Evolutionary conservation across 2,329 filamentous ascomycete genomes (phyloP), one percentile per base, ranked within the genome.

Genomic region (Trichoderma koningiopsis): DNA sequence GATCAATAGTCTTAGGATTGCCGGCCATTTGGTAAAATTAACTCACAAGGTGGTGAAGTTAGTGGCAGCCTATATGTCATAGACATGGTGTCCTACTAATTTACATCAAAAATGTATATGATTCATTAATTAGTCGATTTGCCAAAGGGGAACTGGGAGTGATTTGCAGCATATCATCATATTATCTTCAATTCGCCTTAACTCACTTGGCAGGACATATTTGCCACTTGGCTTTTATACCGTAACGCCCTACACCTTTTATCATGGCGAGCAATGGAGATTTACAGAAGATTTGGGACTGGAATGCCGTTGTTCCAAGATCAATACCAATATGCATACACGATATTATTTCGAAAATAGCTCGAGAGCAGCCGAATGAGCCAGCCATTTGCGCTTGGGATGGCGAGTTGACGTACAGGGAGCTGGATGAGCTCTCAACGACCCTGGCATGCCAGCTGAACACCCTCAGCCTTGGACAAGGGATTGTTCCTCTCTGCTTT

Each of bases 401-500:
- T 13, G 47, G 47, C n/a, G 47, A 24, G n/a, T 24, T 49, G n/a
- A 24, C 47, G 5, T 49, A 49, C 24, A 24, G 47, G 4, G 47
- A 49, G 47, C 4, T 49, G n/a, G 47, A 49, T 5, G 47, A 49
- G 8, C 47, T 49, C 47, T 49, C 47, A 24, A 49, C 47, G 11
- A 4, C 5, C 11, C 22, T 49, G n/a, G 14, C 47, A 13, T 49
- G 47, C 47, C 47, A 49, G 22, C 22, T 49, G 22, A 49, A 13
- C 47, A n/a, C n/a, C n/a, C 10, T 49, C 22, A 16, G n/a, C 19
- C 47, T 49, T 22, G n/a, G 22, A 3, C 47, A 49, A 10, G 47
- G 47, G 22, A 60, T 60, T 27, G 57, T 60, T 31, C 57, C 57
- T 4, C 35, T 60, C 22, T 60, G 57, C 57, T 60, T 43, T 24